phyloP scores from a whole-genome alignment of 164 flowering plant genomes.

The Stephania japonica region DNA sequence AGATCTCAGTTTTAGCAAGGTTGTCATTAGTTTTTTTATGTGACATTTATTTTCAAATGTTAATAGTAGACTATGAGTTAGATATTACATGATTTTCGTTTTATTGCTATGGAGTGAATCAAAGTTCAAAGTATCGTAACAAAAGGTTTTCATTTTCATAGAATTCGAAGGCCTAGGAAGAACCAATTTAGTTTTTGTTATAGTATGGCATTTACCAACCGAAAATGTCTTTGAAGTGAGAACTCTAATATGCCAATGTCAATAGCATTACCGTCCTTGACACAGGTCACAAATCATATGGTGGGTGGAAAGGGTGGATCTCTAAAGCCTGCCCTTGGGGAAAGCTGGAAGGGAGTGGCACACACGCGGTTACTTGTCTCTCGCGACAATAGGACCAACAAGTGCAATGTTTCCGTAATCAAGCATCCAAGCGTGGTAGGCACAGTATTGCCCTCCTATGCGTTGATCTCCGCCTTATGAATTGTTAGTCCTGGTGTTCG shows the following conservation, averaged over 20 bases:
- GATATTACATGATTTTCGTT: no score
- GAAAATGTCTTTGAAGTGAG: no score
- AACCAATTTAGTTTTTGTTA: background rate
- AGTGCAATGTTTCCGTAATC: slow-evolving; percentile 37
- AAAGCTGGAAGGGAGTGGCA: slow-evolving; percentile 79
- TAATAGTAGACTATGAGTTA: no score
- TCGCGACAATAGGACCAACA: slow-evolving; percentile 33
- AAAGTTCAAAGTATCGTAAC: no score
- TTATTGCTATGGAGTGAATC: no score
- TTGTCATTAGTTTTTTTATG: no score
- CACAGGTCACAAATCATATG: slow-evolving; percentile 76
- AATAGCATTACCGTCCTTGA: background rate
- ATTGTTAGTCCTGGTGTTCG: background rate
- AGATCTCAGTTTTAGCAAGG: no score
- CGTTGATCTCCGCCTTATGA: background rate
- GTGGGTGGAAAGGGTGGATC: slow-evolving; percentile 70
- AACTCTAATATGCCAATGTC: no score
- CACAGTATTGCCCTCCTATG: background rate
- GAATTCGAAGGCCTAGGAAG: background rate
- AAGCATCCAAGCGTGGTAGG: slow-evolving; percentile 59
- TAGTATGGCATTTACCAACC: no score
- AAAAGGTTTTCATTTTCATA: background rate
- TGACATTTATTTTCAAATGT: no score
- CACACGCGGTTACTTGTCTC: slow-evolving; percentile 66
- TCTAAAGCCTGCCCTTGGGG: slow-evolving; percentile 77